Base-by-base conservation (phyloP, 768 basidiomycete species). In the Astraeus odoratus region DNA sequence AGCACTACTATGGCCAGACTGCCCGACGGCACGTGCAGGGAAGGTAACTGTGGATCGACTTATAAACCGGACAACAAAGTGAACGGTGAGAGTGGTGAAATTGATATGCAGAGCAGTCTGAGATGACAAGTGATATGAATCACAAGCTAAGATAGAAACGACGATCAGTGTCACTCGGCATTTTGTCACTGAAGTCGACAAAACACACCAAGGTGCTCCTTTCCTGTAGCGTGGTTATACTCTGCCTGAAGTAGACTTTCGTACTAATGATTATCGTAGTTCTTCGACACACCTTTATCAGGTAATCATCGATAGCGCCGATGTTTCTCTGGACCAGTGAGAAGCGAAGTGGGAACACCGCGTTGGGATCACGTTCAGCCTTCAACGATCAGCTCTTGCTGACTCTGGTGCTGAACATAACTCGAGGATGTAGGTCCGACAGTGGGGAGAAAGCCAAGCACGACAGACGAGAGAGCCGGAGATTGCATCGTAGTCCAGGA, bases 331-430 rank as follows among this genome's bases (percentile, higher is more conserved):
- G 67, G n/a, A 50, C 42, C 18, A 69, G 53, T 8, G 64, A 62
- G 43, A 66, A 56, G 23, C 58, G 59, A 22, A 67, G 24, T 3
- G 59, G 62, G 9, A 67, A 47, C 3, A 29, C 31, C 12, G 57
- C 48, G 12, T 63, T 54, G 13, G 67, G 46, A 5, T 64, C 59
- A 30, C 68, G 65, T 33, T 67, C 61, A 20, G 69, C 65, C 27
- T 63, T 52, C 33, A 64, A 55, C 1, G 57, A 48, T 74, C 75
- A 77, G 2, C 57, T 57, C 5, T 42, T 8, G 8, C 43, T 70
- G 71, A 43, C 58, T 67, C 52, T 73, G 72, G 43, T 73, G 71
- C 23, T 70, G 48, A 47, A 58, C 55, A 47, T 64, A 57, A 34
- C 48, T 50, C 7, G 55, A 58, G 48, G 48, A 39, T 7, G 42